These are phyloP conservation scores for Triangularia verruculosa DNA, from an alignment of 2,329 filamentous ascomycete species.

Conservation along the genomic window DNA sequence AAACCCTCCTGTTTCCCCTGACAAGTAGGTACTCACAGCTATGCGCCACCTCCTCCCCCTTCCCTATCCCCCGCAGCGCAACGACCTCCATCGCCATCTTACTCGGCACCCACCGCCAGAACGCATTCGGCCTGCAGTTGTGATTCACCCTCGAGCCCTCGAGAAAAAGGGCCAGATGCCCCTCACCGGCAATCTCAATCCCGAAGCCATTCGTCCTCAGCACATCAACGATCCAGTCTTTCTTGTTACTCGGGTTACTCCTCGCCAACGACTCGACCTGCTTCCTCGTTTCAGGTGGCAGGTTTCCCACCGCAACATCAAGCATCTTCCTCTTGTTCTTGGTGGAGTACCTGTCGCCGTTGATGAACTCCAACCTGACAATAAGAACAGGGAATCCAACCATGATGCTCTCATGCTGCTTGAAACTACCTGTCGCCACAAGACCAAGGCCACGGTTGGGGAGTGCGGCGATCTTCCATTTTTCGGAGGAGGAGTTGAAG, in stretches of 20 bases:
- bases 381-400: constrained; percentile 28
- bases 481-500: constrained; percentile 1
- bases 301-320: constrained; percentile 20
- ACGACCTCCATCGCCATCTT: constrained; percentile 27
- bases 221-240: constrained; percentile 24
- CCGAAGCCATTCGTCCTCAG: constrained; percentile 30
- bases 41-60: constrained; percentile 26
- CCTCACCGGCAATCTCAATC: constrained; percentile 28
- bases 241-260: constrained; percentile 16
- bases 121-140: constrained; percentile 28
- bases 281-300: constrained; percentile 19
- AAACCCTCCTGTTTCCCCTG: not conserved
- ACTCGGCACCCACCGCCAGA: constrained; percentile 23
- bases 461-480: constrained; percentile 23
- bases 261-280: constrained; percentile 24
- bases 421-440: constrained; percentile 22
- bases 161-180: constrained; percentile 26
- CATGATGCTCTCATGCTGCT: constrained; percentile 24
- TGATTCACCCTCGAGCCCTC: constrained; percentile 30
- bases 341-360: constrained; percentile 11
- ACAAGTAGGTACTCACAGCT: constrained; percentile 23
- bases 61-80: constrained; percentile 23
- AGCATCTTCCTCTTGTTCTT: constrained; percentile 22
- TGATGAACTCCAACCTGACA: constrained; percentile 25
- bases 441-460: constrained; percentile 28